phyloP scores from a whole-genome alignment of 805 yeast genomes.

The Kregervanrija fluxuum region DNA sequence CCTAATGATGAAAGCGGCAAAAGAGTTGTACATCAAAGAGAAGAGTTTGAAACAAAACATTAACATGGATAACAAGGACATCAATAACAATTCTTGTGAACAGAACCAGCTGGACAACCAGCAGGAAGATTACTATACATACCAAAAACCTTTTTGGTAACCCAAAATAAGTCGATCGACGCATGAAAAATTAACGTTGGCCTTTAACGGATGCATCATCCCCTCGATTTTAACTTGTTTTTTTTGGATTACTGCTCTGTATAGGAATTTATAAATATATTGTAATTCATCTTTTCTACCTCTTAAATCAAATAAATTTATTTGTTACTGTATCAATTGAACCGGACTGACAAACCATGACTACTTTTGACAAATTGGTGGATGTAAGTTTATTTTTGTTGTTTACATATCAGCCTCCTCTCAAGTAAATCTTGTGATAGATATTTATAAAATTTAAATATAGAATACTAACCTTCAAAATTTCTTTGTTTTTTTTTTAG shows the following conservation, averaged over 20 bases:
- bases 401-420: background rate
- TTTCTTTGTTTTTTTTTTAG: conserved; percentile 15
- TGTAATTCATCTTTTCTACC: no score
- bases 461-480: background rate
- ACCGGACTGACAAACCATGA: conserved; percentile 30
- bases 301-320: no score
- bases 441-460: conserved; percentile 15
- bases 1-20: conserved; percentile 25
- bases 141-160: background rate
- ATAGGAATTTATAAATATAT: no score
- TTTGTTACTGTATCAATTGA: no score
- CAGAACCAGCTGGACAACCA: no score
- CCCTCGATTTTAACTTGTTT: no score
- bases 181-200: no score
- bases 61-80: no score
- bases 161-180: no score
- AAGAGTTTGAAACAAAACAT: conserved; percentile 2
- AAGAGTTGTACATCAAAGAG: conserved; percentile 10
- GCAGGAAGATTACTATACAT: background rate
- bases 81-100: no score
- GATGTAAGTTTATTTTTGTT: conserved; percentile 35
- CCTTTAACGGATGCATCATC: no score
- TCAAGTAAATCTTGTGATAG: background rate
- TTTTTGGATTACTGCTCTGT: no score
- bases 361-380: conserved; percentile 66